Conservation (phyloP, 1,284 basidiomycete species). For the Pisolithus thermaeus region DNA sequence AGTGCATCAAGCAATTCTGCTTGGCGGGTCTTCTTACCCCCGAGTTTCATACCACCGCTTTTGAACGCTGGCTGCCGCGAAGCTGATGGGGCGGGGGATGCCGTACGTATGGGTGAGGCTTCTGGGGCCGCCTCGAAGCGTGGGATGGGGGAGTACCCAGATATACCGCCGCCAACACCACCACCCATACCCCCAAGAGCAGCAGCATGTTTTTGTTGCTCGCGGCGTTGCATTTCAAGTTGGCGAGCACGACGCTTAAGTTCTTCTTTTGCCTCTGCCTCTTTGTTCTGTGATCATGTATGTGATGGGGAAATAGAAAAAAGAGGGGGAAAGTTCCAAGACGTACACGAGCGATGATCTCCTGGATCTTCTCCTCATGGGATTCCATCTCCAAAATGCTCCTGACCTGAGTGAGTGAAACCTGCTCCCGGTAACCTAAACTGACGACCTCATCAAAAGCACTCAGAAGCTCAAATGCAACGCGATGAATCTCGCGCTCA, state of each 20-base stretch:
- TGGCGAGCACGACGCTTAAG: conserved; percentile 97
- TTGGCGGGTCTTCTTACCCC: conserved; percentile 85
- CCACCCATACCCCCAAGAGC: conserved; percentile 41
- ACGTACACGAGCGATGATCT: conserved; percentile 90
- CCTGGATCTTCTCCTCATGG: conserved; percentile 99
- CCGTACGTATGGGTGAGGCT: conserved; percentile 38
- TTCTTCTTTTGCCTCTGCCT: conserved; percentile 98
- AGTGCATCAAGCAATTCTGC: conserved; percentile 84
- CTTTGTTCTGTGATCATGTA: conserved; percentile 73
- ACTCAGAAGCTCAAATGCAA: conserved; percentile 92
- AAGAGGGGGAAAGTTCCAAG: not conserved
- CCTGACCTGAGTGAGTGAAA: conserved; percentile 87
- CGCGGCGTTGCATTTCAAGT: conserved; percentile 95
- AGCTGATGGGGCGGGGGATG: conserved; percentile 44
- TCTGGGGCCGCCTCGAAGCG: conserved; percentile 60
- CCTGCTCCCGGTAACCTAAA: conserved; percentile 91
- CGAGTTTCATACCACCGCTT: conserved; percentile 96
- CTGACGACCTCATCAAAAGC: conserved; percentile 98
- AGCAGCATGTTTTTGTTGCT: conserved; percentile 77
- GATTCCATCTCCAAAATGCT: conserved; percentile 97
- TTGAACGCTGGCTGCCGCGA: conserved; percentile 81
- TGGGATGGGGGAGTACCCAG: conserved; percentile 66
- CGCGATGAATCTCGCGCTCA: conserved; percentile 86
- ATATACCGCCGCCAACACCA: conserved; percentile 55
- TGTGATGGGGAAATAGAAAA: not conserved